Percentiles rank a stretch among this genome's conserved stretches.
These are phyloP conservation scores for Camellia sinensis DNA, from an alignment of 148 eudicot species.

Conservation along the genomic window DNA sequence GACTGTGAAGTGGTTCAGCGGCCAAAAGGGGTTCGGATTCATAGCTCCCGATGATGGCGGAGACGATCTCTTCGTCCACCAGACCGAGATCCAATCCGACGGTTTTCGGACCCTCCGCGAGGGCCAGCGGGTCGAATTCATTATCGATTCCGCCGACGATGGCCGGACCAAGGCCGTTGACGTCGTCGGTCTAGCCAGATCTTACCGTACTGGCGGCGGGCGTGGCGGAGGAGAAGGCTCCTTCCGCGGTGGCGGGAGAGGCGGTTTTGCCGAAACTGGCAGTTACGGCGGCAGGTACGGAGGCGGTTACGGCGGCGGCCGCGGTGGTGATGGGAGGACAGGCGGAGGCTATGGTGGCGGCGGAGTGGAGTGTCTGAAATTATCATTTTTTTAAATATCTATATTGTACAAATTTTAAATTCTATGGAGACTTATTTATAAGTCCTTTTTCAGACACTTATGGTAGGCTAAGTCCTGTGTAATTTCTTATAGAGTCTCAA, in stretches of 20 bases:
- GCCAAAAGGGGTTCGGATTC: conserved; percentile 67
- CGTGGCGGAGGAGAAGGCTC: conserved; percentile 15
- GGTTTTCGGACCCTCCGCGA: conserved; percentile 64
- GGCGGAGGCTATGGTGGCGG: conserved; percentile 26
- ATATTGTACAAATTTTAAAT: too few relatives aligned
- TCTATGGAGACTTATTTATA: too few relatives aligned
- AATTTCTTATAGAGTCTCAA: too few relatives aligned
- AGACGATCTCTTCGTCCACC: conserved; percentile 66
- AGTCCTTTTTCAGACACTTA: too few relatives aligned
- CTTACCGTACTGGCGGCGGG: conserved; percentile 14
- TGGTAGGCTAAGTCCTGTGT: too few relatives aligned
- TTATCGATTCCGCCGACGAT: conserved; percentile 42
- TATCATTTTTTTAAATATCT: too few relatives aligned
- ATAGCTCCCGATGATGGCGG: conserved; percentile 52
- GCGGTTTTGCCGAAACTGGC: conserved; percentile 15
- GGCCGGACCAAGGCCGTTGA: conserved; percentile 57
- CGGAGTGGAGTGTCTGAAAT: conserved; percentile 19
- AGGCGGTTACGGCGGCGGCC: conserved; percentile 11
- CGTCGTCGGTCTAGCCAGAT: conserved; percentile 30
- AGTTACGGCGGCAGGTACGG: conserved; percentile 11
- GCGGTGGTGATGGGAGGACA: conserved; percentile 7
- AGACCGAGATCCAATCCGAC: conserved; percentile 53
- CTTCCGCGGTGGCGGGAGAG: conserved; percentile 20
- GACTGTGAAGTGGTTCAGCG: conserved; percentile 70
- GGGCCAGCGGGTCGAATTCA: conserved; percentile 56